A percentile compares a stretch with the other conserved stretches of the same genome.
phyloP scores from a whole-genome alignment of 306 rosid genomes.

The Lotus japonicus region DNA sequence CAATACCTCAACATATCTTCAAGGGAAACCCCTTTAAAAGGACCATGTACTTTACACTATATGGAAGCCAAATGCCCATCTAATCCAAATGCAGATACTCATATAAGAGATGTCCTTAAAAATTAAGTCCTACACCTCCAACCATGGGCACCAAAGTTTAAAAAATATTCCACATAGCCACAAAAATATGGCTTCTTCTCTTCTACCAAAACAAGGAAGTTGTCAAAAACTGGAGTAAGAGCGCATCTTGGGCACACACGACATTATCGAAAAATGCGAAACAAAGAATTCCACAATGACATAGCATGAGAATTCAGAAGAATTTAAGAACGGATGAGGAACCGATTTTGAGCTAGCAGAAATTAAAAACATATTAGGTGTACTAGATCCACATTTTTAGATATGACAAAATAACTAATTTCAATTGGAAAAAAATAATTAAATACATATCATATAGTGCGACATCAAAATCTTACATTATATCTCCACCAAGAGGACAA shows the following conservation, averaged over 20 bases:
- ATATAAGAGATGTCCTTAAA: not conserved
- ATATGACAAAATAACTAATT: not conserved
- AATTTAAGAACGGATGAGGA: not conserved
- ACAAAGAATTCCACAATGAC: not conserved
- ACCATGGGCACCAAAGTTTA: not conserved
- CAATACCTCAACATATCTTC: constrained; percentile 5
- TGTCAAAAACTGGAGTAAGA: not conserved
- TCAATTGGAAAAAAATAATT: not conserved
- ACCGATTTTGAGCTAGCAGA: not conserved
- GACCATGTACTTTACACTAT: not conserved
- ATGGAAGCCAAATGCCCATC: not conserved
- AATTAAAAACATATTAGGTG: not conserved
- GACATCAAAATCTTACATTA: not conserved
- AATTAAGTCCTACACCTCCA: not conserved
- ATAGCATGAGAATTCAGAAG: not conserved
- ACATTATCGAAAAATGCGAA: not conserved
- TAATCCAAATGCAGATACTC: not conserved
- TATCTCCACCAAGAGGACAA: not conserved
- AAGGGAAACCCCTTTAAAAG: not conserved
- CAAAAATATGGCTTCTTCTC: not conserved
- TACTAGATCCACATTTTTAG: not conserved
- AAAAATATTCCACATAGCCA: not conserved
- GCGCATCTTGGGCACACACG: not conserved
- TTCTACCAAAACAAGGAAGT: not conserved
- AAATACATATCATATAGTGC: not conserved